Evolutionary conservation across 495 filamentous ascomycete genomes (phyloP), one percentile per base, ranked within the genome.

Genomic region (Trichodelitschia bisporula): DNA sequence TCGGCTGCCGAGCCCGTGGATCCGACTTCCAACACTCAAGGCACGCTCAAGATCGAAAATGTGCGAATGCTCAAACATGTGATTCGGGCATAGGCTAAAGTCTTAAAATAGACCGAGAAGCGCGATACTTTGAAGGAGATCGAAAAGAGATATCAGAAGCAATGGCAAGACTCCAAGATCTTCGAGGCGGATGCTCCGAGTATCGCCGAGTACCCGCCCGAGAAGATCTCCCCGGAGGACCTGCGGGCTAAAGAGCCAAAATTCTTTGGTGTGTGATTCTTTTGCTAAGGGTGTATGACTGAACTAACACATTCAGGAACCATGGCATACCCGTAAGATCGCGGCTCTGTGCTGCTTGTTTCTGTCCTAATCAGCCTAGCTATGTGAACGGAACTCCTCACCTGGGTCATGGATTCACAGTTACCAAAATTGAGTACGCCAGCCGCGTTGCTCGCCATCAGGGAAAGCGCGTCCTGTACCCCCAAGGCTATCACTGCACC

Each of bases 321-420:
- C 23, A 84, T 93, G 59, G 83, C 83, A 27, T 97, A 83, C 42
- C 83, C 78, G 3, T 43, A 11, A 11, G 12, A 3, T 16, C 29
- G 6, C 29, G 5, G 10, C 12, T 11, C 5, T 10, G 1, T 1
- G 11, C 5, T 13, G 10, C n/a, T 31, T 11, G 12, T 6, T 2
- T 10, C 16, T 11, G 14, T 19, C 18, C 10, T 18, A 16, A 5
- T 8, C 1, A 19, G n/a, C 6, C 6, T 8, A 10, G 17, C 18
- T 90, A 95, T 50, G 92, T 90, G 74, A 95, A 95, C 53, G 84
- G 84, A 33, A 83, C 72, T 37, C 62, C 91, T 18, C 84, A 95
- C 43, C 79, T 74, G 10, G 84, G 84, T 29, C 84, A 95, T 55
- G 72, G 65, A 40, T 95, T 93, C 51, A 80, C 79, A 14, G 64